A percentile compares a stretch with the other conserved stretches of the same genome.
phyloP scores from a whole-genome alignment of 2,329 filamentous ascomycete species.

The Trichoderma afroharzianum region DNA sequence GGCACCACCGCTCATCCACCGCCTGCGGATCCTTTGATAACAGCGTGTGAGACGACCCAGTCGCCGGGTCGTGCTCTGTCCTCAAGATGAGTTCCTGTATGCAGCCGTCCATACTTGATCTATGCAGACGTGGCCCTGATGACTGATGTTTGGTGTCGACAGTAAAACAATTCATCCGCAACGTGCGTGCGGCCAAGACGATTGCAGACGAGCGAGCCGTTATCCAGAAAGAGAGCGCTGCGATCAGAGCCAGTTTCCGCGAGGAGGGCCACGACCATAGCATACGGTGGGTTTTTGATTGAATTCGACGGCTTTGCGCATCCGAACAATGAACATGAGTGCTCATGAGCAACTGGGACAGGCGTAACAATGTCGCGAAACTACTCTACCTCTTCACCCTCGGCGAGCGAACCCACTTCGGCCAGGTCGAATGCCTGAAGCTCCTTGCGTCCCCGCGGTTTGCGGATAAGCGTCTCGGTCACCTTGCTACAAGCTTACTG shows the following conservation, averaged over 20 bases:
- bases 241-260: conserved; percentile 94
- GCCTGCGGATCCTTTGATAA: conserved; percentile 22
- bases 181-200: conserved; percentile 96
- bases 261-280: conserved; percentile 93
- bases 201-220: conserved; percentile 98
- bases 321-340: not conserved
- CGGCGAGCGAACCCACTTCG: conserved; percentile 95
- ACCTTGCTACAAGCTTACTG: conserved; percentile 91
- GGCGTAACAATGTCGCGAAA: conserved; percentile 98
- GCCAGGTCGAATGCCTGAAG: conserved; percentile 98
- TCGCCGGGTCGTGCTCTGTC: conserved; percentile 30
- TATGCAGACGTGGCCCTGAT: not conserved
- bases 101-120: conserved; percentile 15
- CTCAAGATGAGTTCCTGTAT: conserved; percentile 40
- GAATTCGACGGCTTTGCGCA: not conserved
- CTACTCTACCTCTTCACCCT: conserved; percentile 97
- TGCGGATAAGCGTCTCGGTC: conserved; percentile 93
- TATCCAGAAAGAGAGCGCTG: conserved; percentile 97
- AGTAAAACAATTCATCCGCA: conserved; percentile 99
- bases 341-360: conserved; percentile 34
- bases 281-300: conserved; percentile 63
- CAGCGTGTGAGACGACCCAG: conserved; percentile 29
- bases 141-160: conserved; percentile 20
- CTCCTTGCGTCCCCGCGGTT: conserved; percentile 94
- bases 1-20: conserved; percentile 8